Conservation (phyloP, 768 basidiomycete genomes). For the Gyrodon lividus region DNA sequence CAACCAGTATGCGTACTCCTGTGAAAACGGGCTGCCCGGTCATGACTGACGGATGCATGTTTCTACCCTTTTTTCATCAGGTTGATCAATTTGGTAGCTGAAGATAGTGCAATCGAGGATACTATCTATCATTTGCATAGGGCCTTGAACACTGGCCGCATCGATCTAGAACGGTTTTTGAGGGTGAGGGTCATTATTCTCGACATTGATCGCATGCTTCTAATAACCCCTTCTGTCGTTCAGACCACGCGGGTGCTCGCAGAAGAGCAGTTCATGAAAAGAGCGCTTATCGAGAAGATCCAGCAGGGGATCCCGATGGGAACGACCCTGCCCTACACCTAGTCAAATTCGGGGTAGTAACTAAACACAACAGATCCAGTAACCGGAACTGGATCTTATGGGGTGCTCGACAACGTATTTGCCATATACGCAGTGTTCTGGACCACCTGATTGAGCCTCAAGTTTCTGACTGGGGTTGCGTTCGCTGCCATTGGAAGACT, state of each 20-base stretch:
- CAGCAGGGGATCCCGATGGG: conserved; percentile 55
- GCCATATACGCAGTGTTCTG: conserved; percentile 37
- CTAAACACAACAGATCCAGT: conserved; percentile 23
- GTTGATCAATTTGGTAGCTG: conserved; percentile 95
- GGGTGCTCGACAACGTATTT: conserved; percentile 37
- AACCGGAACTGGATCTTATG: conserved; percentile 24
- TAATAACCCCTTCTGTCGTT: conserved; percentile 16
- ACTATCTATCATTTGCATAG: conserved; percentile 96
- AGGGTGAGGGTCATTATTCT: conserved; percentile 54
- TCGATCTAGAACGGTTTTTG: conserved; percentile 93
- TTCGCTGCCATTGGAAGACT: conserved; percentile 22
- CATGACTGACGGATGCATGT: conserved; percentile 15
- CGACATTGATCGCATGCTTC: conserved; percentile 14
- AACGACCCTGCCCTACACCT: conserved; percentile 37
- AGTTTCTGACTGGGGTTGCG: conserved; percentile 25
- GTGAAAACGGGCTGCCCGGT: neutral
- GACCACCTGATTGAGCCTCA: conserved; percentile 22
- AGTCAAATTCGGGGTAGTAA: conserved; percentile 39
- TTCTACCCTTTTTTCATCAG: conserved; percentile 41
- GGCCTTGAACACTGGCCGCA: conserved; percentile 85
- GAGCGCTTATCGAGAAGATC: conserved; percentile 93
- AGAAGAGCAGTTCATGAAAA: conserved; percentile 96
- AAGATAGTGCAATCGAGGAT: conserved; percentile 98
- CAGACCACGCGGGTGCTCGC: conserved; percentile 85
- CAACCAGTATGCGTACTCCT: conserved; percentile 67